A percentile compares a stretch with the other conserved stretches of the same genome.
These are phyloP conservation scores for Ophiognomonia clavigignenti-juglandacearum DNA, from an alignment of 2,329 filamentous ascomycete species.

Conservation along the genomic window DNA sequence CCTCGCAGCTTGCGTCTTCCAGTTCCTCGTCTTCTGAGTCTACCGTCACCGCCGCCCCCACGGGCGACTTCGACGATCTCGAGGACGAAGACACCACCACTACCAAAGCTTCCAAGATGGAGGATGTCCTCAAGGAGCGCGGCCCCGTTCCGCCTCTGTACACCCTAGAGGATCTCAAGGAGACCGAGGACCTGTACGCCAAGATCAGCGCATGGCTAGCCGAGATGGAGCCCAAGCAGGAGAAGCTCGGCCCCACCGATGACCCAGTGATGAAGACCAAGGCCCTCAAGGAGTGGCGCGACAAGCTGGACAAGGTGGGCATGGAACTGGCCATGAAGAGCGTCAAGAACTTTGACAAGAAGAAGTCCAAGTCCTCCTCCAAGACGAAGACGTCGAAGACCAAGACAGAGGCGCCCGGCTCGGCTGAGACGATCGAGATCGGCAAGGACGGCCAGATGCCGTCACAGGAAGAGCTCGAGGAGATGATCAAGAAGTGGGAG, in stretches of 20 bases:
- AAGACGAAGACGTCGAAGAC: conserved; percentile 41
- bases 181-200: conserved; percentile 58
- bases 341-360: conserved; percentile 50
- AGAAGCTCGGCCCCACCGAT: conserved; percentile 62
- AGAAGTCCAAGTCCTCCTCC: conserved; percentile 33
- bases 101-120: conserved; percentile 37
- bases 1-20: conserved; percentile 47
- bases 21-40: conserved; percentile 38
- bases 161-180: conserved; percentile 64
- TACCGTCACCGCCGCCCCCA: conserved; percentile 39
- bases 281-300: conserved; percentile 65
- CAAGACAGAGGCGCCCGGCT: conserved; percentile 24
- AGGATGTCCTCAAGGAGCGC: conserved; percentile 38
- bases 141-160: conserved; percentile 64
- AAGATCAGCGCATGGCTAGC: conserved; percentile 69
- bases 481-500: conserved; percentile 44
- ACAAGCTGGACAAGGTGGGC: conserved; percentile 66
- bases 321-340: conserved; percentile 68
- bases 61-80: conserved; percentile 63
- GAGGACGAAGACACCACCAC: conserved; percentile 59
- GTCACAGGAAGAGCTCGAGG: conserved; percentile 40
- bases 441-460: conserved; percentile 37
- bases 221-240: conserved; percentile 65
- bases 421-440: conserved; percentile 38
- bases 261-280: conserved; percentile 70